Evolutionary conservation across 2,329 filamentous ascomycete genomes (phyloP).

Genomic region (Nothophoma quercina): DNA sequence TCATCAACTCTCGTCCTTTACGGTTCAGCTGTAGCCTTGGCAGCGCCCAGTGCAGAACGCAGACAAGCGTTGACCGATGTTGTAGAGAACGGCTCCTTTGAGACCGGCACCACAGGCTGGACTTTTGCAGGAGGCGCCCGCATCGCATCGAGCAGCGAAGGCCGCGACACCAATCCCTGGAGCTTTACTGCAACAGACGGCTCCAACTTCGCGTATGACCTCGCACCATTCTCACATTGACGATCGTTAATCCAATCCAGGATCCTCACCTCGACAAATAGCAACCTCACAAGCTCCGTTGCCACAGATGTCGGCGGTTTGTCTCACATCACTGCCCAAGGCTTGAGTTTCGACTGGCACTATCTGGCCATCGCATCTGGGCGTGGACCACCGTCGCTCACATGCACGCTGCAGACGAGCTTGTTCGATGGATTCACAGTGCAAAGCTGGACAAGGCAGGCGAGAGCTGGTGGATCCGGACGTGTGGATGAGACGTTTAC

Average conservation of each 20-base stretch:
- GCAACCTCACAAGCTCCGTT: neutral
- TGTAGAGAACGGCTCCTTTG: neutral
- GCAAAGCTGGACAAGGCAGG: neutral
- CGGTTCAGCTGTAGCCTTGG: neutral
- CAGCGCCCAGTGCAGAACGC: neutral
- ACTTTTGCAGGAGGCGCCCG: neutral
- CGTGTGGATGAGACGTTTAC: neutral
- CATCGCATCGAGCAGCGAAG: neutral
- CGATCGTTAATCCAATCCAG: neutral
- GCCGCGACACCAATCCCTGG: neutral
- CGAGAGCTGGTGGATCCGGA: neutral
- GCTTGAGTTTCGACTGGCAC: neutral
- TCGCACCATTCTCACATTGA: neutral
- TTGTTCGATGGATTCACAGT: neutral
- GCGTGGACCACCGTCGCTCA: neutral
- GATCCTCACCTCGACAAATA: neutral
- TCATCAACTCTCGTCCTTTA: neutral
- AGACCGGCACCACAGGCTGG: neutral
- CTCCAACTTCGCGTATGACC: neutral
- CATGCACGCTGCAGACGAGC: neutral
- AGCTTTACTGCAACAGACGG: neutral
- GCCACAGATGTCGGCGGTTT: neutral
- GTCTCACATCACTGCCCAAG: neutral
- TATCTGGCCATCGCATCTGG: neutral
- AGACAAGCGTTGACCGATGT: neutral